A percentile compares a stretch with the other conserved stretches of the same genome.
These are phyloP conservation scores for Claviceps purpurea DNA, from an alignment of 2,329 filamentous ascomycete genomes.

Conservation along the genomic window DNA sequence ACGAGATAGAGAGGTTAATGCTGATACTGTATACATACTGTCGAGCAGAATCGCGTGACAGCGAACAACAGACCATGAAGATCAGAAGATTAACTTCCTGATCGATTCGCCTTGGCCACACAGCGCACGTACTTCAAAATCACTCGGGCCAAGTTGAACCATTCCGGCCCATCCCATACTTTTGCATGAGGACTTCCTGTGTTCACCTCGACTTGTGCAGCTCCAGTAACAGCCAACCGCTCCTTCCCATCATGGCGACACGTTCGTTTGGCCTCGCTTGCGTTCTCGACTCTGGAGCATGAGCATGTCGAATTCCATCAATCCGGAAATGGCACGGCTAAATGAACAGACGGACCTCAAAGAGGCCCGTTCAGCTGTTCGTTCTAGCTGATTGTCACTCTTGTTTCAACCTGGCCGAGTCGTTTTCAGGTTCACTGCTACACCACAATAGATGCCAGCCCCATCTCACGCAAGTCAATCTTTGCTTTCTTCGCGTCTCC, in stretches of 20 bases:
- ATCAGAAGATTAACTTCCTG: too few species aligned
- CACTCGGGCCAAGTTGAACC: background rate
- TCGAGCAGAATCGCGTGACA: too few species aligned
- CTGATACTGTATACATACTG: too few species aligned
- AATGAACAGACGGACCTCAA: background rate
- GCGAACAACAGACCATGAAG: background rate
- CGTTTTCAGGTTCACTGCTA: background rate
- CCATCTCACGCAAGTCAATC: background rate
- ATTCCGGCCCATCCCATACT: too few species aligned
- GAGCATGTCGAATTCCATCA: background rate
- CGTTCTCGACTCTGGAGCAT: background rate
- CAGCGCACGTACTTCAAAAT: background rate
- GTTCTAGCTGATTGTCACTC: background rate
- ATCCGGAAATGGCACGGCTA: background rate
- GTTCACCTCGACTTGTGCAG: background rate
- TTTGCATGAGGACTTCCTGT: slow-evolving; percentile 1
- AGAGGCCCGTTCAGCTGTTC: background rate
- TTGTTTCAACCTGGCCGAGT: background rate
- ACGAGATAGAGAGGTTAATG: too few species aligned
- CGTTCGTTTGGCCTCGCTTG: background rate
- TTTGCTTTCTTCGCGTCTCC: background rate
- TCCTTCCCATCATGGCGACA: background rate
- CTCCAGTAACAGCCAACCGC: background rate
- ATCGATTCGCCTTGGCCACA: background rate
- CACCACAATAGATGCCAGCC: background rate